phyloP scores from a whole-genome alignment of 768 basidiomycete species.

The Omphalotus guepiniiformis region DNA sequence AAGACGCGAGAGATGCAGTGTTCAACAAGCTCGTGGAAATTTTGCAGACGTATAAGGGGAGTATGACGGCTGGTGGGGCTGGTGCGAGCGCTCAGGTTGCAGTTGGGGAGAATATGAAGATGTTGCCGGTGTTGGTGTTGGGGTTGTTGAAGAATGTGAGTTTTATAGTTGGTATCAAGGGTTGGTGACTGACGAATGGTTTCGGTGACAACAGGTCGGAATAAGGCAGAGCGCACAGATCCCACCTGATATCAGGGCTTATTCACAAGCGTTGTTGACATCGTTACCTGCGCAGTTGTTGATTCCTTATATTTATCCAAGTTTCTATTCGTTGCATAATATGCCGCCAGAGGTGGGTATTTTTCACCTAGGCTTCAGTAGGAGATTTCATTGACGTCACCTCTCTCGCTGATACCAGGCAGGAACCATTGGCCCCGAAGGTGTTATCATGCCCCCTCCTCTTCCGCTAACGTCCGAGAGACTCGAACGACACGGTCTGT shows the following conservation, averaged over 20 bases:
- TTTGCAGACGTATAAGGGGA: constrained; percentile 85
- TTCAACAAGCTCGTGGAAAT: constrained; percentile 83
- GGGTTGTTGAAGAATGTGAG: constrained; percentile 91
- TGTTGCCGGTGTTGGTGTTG: constrained; percentile 86
- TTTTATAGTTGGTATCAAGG: neutral
- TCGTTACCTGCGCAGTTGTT: constrained; percentile 88
- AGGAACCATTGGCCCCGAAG: constrained; percentile 87
- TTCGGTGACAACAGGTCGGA: constrained; percentile 60
- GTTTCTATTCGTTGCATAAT: constrained; percentile 93
- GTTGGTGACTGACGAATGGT: neutral
- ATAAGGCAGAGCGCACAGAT: constrained; percentile 95
- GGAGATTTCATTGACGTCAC: neutral
- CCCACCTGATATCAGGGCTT: constrained; percentile 92
- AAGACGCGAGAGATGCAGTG: constrained; percentile 84
- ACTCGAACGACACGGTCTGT: constrained; percentile 91
- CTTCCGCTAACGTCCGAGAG: constrained; percentile 93
- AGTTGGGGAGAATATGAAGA: constrained; percentile 89
- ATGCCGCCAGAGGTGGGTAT: constrained; percentile 83
- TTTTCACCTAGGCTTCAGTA: neutral
- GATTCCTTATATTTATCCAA: constrained; percentile 91
- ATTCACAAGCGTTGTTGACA: constrained; percentile 88
- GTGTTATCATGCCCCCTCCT: constrained; percentile 82
- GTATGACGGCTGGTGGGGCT: constrained; percentile 91
- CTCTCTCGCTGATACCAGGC: constrained; percentile 42
- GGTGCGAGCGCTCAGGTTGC: constrained; percentile 94